These are phyloP conservation scores for Turritis glabra DNA, from an alignment of 345 rosid species.

Conservation along the genomic window DNA sequence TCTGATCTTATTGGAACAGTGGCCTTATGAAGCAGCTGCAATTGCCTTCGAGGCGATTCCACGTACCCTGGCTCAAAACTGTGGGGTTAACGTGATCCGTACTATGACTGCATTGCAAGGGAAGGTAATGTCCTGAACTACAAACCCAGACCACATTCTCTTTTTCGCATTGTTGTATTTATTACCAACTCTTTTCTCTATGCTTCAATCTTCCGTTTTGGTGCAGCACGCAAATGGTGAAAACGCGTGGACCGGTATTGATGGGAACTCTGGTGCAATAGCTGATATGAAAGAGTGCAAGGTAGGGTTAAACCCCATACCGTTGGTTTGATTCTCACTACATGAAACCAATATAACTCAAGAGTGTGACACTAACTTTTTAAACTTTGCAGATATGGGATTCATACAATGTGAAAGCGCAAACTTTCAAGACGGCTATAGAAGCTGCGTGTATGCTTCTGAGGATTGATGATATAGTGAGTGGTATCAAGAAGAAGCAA, in stretches of 20 bases:
- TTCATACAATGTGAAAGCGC: conserved; percentile 83
- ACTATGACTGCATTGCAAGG: conserved; percentile 60
- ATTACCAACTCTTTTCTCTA: not conserved
- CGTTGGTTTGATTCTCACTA: not conserved
- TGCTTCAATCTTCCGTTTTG: not conserved
- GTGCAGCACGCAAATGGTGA: conserved; percentile 87
- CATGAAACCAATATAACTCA: not conserved
- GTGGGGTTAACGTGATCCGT: conserved; percentile 36
- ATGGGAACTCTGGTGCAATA: conserved; percentile 82
- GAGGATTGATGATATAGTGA: conserved; percentile 89
- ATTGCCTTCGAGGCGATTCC: conserved; percentile 97
- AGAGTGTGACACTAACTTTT: not conserved
- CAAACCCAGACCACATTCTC: not conserved
- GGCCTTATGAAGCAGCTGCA: conserved; percentile 99
- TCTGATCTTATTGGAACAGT: conserved; percentile 47
- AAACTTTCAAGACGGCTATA: conserved; percentile 86
- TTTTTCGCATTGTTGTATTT: not conserved
- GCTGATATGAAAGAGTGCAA: conserved; percentile 83
- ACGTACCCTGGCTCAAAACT: conserved; percentile 58
- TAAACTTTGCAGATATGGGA: conserved; percentile 66
- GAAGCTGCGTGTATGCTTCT: conserved; percentile 92
- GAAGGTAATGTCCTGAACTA: conserved; percentile 50
- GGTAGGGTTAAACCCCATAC: conserved; percentile 38
- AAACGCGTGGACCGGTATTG: conserved; percentile 91
- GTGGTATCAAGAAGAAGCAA: conserved; percentile 94